Conservation (phyloP, 1,284 basidiomycete genomes). For the Phaffia rhodozyma region DNA sequence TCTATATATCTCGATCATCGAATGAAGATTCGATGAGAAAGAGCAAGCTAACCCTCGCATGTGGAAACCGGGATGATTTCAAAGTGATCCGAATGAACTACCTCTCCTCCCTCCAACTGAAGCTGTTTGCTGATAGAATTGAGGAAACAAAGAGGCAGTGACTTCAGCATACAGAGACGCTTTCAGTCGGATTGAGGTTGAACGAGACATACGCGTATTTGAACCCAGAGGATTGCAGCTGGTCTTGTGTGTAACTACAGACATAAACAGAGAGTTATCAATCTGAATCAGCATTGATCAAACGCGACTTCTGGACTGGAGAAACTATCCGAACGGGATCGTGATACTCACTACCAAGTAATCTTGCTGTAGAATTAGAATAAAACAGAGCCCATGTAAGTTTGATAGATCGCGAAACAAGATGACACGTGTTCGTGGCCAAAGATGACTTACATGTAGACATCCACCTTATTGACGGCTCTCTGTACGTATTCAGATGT, state of each 20-base stretch:
- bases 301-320: neutral
- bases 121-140: neutral
- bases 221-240: neutral
- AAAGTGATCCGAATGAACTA: slow-evolving; percentile 12
- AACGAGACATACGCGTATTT: neutral
- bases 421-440: neutral
- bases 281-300: neutral
- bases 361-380: neutral
- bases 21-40: neutral
- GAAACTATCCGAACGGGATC: too few relatives aligned
- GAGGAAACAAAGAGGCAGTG: neutral
- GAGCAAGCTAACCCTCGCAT: neutral
- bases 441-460: neutral
- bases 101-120: slow-evolving; percentile 1
- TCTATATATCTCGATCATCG: too few relatives aligned
- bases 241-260: neutral
- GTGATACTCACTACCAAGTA: neutral
- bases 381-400: neutral
- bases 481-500: too few relatives aligned
- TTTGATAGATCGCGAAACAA: neutral
- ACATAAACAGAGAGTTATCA: neutral
- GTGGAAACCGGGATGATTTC: slow-evolving; percentile 11
- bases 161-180: neutral
- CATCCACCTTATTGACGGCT: too few relatives aligned
- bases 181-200: neutral